Conservation (phyloP, 805 yeast genomes). For the Suhomyces emberorum region DNA sequence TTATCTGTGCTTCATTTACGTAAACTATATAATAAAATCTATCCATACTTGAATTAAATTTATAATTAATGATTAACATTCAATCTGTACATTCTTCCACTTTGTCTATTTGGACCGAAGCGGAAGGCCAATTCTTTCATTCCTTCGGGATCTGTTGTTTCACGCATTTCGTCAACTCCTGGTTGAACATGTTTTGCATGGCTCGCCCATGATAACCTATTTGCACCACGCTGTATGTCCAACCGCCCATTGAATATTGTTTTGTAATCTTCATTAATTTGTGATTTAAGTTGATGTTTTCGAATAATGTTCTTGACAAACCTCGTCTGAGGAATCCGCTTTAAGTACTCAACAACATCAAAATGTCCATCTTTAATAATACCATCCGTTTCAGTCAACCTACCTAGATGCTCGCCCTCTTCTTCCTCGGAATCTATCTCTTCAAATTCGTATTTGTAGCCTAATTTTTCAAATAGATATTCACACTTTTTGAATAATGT, state of each 20-base stretch:
- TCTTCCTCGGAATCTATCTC: slow-evolving; percentile 9
- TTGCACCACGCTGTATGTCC: slow-evolving; percentile 4
- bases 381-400: slow-evolving; percentile 5
- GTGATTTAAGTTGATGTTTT: neutral
- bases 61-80: too few relatives aligned
- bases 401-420: slow-evolving; percentile 5
- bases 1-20: too few relatives aligned
- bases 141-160: too few relatives aligned
- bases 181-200: too few relatives aligned
- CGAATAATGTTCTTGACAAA: neutral
- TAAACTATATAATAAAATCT: too few relatives aligned
- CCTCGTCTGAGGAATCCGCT: neutral
- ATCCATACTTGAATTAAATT: too few relatives aligned
- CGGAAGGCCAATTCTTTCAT: too few relatives aligned
- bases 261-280: slow-evolving; percentile 3
- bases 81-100: too few relatives aligned
- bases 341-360: slow-evolving; percentile 6
- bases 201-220: neutral
- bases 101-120: too few relatives aligned
- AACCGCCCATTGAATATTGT: slow-evolving; percentile 10
- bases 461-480: slow-evolving; percentile 20
- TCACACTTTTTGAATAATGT: slow-evolving; percentile 23
- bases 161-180: too few relatives aligned
- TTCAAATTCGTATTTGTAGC: slow-evolving; percentile 28
- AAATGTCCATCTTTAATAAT: slow-evolving; percentile 7